Base-by-base conservation (phyloP, 192 early-diverging fungal genomes). In the Funneliformis geosporum region DNA sequence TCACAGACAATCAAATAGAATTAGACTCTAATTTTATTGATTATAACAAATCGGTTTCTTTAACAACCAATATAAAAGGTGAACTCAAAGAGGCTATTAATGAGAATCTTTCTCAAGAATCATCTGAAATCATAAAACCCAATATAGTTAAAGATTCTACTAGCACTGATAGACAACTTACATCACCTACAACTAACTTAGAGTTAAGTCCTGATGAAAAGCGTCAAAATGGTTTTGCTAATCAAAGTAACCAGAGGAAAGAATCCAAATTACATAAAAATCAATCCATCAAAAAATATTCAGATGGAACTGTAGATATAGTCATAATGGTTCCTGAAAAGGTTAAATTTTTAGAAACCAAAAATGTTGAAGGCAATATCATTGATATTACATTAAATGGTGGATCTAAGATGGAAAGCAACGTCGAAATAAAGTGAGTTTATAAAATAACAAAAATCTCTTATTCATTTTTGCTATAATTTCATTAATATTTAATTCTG, bases 141-240 rank as follows among this genome's bases (percentile, higher is more conserved):
- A 2, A 2, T 33, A 33, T 33, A 33, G 33, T 33, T 33, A 60
- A 74, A 25, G 33, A 47, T 74, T 11, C 7, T 33, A 23, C 5
- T 23, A 60, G 2, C 25, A 44, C 23, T 64, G 43, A 25, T 38
- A 25, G 46, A 27, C 42, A 1, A 21, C 18, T 27, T 10, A 46
- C 50, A 5, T 44, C 60, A 16, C 12, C 39, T 47, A n/a, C 23
- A 66, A 10, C 3, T 3, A 18, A 28, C 7, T 47, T 42, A n/a
- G 44, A 78, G 21, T 28, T 67, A 69, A 69, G 33, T 60, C 65
- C 77, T 7, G 77, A 79, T 21, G 77, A 79, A 59, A 79, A 69
- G 69, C 39, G 77, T 46, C 77, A 79, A 70, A 67, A 40, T 42
- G 64, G 66, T 18, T 66, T 50, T 55, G 66, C 47, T 8, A 42